Evolutionary conservation across 2,329 filamentous ascomycete species (phyloP), one percentile per base, ranked within the genome.

Genomic region (Sphaerostilbella broomeana): DNA sequence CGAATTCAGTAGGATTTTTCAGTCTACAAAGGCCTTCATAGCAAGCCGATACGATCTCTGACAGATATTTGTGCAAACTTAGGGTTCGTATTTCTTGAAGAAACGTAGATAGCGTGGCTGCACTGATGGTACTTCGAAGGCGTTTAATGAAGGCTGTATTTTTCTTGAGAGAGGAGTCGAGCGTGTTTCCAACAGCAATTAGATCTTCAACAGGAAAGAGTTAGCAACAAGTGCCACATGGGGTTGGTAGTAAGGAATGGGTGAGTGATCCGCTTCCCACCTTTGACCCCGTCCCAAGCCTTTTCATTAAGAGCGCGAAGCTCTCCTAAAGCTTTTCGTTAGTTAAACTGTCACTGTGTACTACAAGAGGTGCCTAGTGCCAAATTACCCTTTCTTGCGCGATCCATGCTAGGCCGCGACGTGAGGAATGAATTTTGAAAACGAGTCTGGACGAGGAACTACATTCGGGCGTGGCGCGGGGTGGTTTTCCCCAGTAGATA

Each of bases 141-240:
- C 90, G 86, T 66, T 95, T 95, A 59, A 97, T 97, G 62, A 97
- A 95, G 50, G 89, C 88, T 4, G 90, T 97, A 56, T 97, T 97
- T 71, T 95, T 97, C 69, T 95, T 95, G 62, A 97, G 73, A 36
- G 89, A 92, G 37, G 90, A 95, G 63, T 97, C 90, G 56, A 97
- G 81, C 20, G 85, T 84, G 57, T 77, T 75, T 61, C 78, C 81
- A 51, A 92, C 80, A 38, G 77, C 65, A 56, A 94, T 87, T 47
- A 94, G 68, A 69, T 86, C 88, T 94, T 40, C 17, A 34, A 9
- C 10, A 7, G 25, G 15, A 10, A 24, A 27, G 25, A 24, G 7
- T 6, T 5, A 13, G 25, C 7, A 28, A 21, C 18, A 6, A 17
- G n/a, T 22, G 18, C 12, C 10, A n/a, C 16, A 17, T 28, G 24